Evolutionary conservation across 2,329 filamentous ascomycete genomes (phyloP).

Genomic region (Fusarium clavum): DNA sequence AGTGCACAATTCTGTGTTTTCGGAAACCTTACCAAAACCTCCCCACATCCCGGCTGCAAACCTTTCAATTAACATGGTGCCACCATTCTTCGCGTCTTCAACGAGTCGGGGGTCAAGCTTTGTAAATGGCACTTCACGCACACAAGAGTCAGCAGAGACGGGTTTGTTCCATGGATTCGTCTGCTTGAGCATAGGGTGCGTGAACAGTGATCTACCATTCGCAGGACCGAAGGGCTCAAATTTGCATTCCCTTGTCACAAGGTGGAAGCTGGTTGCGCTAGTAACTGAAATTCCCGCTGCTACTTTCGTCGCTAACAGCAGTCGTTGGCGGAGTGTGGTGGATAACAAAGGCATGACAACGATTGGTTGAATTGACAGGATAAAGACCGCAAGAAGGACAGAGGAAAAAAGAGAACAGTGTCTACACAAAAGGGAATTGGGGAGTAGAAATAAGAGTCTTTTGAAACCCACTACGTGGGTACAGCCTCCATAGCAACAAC

Average conservation of each 20-base stretch:
- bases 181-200: constrained; percentile 24
- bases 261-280: constrained; percentile 19
- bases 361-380: fast-evolving
- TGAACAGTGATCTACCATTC: constrained; percentile 14
- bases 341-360: background rate
- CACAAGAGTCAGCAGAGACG: constrained; percentile 31
- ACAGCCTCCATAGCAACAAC: background rate
- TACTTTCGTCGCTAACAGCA: background rate
- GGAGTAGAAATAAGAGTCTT: background rate
- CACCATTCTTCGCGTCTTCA: constrained; percentile 30
- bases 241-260: constrained; percentile 34
- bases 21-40: constrained; percentile 26
- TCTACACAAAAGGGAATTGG: background rate
- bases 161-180: constrained; percentile 41
- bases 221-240: constrained; percentile 37
- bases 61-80: constrained; percentile 30
- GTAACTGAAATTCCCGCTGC: constrained; percentile 4
- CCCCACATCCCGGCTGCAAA: constrained; percentile 39
- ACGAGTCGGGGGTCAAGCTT: constrained; percentile 14
- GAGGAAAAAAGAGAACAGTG: background rate
- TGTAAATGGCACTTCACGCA: constrained; percentile 23
- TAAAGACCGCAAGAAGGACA: background rate
- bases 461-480: background rate
- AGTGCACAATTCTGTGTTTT: fast-evolving
- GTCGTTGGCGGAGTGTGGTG: background rate